phyloP scores from a whole-genome alignment of 495 filamentous ascomycete species.

The Penicillium parvum region DNA sequence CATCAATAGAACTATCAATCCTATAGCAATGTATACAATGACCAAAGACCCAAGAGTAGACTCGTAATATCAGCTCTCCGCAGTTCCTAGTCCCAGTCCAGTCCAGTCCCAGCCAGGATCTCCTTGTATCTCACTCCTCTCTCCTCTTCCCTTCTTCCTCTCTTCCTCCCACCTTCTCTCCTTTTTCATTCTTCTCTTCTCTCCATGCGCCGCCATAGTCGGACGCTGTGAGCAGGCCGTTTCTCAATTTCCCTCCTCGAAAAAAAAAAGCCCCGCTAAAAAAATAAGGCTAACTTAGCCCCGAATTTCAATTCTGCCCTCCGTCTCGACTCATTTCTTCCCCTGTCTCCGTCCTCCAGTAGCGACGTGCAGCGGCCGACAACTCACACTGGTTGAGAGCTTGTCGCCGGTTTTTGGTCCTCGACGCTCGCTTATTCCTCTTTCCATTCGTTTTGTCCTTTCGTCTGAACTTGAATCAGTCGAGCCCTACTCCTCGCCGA shows the following conservation, averaged over 20 bases:
- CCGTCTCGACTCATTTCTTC: slow-evolving; percentile 3
- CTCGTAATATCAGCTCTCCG: no score
- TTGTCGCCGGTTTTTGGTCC: slow-evolving; percentile 12
- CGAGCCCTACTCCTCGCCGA: neutral
- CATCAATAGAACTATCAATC: no score
- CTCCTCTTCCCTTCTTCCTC: slow-evolving; percentile 13
- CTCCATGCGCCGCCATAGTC: slow-evolving; percentile 38
- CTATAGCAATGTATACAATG: no score
- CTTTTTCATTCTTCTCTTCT: slow-evolving; percentile 18
- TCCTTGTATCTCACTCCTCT: slow-evolving; percentile 10
- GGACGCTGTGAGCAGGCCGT: slow-evolving; percentile 43
- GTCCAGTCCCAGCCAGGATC: no score
- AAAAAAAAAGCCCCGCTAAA: slow-evolving; percentile 14
- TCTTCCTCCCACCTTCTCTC: slow-evolving; percentile 6
- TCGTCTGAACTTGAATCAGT: slow-evolving; percentile 5
- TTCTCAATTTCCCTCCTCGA: slow-evolving; percentile 20
- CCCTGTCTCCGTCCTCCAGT: slow-evolving; percentile 18
- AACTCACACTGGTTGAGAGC: slow-evolving; percentile 28
- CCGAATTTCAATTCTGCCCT: slow-evolving; percentile 19
- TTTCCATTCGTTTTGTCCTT: slow-evolving; percentile 10
- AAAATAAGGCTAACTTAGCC: slow-evolving; percentile 2
- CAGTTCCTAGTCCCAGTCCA: no score
- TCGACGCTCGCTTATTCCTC: no score
- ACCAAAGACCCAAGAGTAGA: no score
- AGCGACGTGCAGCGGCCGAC: slow-evolving; percentile 13